phyloP scores from a whole-genome alignment of 768 basidiomycete genomes.

The Megacollybia marginata region DNA sequence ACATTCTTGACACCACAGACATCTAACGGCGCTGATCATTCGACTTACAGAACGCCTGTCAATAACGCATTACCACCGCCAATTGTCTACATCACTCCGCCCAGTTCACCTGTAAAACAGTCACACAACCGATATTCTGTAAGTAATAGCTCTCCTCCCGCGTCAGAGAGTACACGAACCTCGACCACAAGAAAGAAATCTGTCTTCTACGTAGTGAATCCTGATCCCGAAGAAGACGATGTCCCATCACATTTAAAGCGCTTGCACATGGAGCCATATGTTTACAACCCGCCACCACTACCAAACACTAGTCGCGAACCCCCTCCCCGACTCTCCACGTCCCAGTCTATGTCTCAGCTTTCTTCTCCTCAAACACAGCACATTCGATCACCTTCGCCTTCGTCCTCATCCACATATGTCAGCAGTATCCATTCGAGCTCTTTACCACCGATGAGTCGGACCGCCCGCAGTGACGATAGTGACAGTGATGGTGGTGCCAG shows the following conservation, averaged over 20 bases:
- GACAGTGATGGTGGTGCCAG: constrained; percentile 7
- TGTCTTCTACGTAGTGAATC: constrained; percentile 21
- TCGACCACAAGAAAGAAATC: constrained; percentile 12
- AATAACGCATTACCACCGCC: constrained; percentile 13
- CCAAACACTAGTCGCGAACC: constrained; percentile 7
- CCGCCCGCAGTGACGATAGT: constrained; percentile 1
- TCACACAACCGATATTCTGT: background rate
- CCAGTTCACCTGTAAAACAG: constrained; percentile 13
- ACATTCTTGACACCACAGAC: background rate
- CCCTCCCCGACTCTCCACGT: constrained; percentile 1
- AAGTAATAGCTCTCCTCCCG: constrained; percentile 4
- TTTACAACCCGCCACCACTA: constrained; percentile 24
- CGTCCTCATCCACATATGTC: background rate
- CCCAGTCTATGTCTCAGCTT: background rate
- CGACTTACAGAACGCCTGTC: constrained; percentile 2
- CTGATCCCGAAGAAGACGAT: constrained; percentile 13
- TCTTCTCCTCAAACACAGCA: background rate
- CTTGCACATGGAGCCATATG: constrained; percentile 4
- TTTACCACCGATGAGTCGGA: background rate
- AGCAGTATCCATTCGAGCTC: background rate
- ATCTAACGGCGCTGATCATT: background rate
- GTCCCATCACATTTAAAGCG: background rate
- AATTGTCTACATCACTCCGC: constrained; percentile 26
- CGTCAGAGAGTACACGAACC: constrained; percentile 12
- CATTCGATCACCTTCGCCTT: background rate